Base-by-base conservation (phyloP, 192 early-diverging fungal species). In the Coemansia sp. region DNA sequence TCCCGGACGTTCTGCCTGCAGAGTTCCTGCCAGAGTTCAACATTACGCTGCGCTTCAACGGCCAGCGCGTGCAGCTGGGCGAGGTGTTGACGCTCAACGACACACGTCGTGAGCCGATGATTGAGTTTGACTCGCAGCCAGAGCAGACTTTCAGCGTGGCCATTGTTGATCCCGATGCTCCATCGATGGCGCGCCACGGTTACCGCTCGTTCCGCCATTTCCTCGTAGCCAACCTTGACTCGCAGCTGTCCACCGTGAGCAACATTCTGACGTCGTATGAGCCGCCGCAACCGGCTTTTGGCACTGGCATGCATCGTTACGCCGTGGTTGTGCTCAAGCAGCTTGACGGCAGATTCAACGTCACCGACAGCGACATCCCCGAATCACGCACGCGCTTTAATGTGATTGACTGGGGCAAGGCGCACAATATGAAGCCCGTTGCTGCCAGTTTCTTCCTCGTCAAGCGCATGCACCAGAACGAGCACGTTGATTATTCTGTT, bases 81-180 rank as follows among this genome's bases (percentile, higher is more conserved):
- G 59, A 76, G 55, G 33, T 76, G 14, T 45, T 76, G 1, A 54
- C 59, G 1, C 33, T 66, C 22, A 59, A 62, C 56, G 37, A 77
- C 1, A 66, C 61, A 0, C 38, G 53, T 5, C 6, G 9, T 10
- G 67, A 77, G 33, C 67, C 67, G 0, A 67, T 44, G 5, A 57
- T 70, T 1, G 67, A 70, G 47, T 69, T 70, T 53, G 67, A 70
- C 53, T 45, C 64, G 9, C 59, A 49, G 18, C 51, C 44, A 0
- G 64, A 59, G 10, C 55, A 67, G 24, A 25, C 50, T 0, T 77
- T 66, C 25, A 62, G 62, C 9, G 45, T 65, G 0, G 67, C 64
- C 14, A 70, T 77, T 11, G 48, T 77, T 9, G 73, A 77, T 17
- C 58, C 67, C 27, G 67, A 77, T 37, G 27, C 64, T 0, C 72